Evolutionary conservation across 2,329 filamentous ascomycete genomes (phyloP).

Genomic region (Cercospora berteroae): DNA sequence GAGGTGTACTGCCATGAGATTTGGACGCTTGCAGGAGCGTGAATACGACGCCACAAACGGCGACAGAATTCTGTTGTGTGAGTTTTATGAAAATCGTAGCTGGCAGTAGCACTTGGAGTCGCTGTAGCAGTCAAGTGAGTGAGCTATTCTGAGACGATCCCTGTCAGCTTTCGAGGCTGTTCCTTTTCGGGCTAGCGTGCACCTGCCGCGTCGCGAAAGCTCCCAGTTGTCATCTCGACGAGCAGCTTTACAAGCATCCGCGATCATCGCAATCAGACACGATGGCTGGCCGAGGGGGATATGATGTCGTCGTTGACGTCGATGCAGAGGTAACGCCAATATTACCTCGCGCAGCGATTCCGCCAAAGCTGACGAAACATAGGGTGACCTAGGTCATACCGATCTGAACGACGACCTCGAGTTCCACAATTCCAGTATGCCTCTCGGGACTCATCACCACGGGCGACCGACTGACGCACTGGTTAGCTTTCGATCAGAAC

Average conservation of each 20-base stretch:
- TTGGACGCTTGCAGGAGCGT: not conserved
- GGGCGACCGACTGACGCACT: slow-evolving; percentile 5
- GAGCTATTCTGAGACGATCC: not conserved
- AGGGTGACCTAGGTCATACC: slow-evolving; percentile 97
- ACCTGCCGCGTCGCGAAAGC: slow-evolving; percentile 6
- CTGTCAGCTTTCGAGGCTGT: not conserved
- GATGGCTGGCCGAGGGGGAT: slow-evolving; percentile 65
- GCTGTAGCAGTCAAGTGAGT: not conserved
- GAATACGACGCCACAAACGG: not conserved
- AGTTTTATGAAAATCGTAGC: not conserved
- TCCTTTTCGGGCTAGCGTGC: not conserved
- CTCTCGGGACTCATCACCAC: not conserved
- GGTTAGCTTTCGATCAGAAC: slow-evolving; percentile 32
- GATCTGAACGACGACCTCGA: slow-evolving; percentile 98
- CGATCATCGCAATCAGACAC: not conserved
- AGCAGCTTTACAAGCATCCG: not conserved
- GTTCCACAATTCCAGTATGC: slow-evolving; percentile 86
- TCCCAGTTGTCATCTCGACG: slow-evolving; percentile 4
- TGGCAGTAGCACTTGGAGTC: too few species aligned
- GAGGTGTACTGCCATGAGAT: not conserved
- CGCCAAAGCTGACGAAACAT: slow-evolving; percentile 23
- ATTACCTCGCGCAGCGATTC: not conserved
- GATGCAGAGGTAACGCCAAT: slow-evolving; percentile 76
- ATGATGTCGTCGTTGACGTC: slow-evolving; percentile 96
- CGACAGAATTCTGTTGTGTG: too few species aligned